These are phyloP conservation scores for Ballota nigra DNA, from an alignment of 257 asterid genomes.

Conservation along the genomic window DNA sequence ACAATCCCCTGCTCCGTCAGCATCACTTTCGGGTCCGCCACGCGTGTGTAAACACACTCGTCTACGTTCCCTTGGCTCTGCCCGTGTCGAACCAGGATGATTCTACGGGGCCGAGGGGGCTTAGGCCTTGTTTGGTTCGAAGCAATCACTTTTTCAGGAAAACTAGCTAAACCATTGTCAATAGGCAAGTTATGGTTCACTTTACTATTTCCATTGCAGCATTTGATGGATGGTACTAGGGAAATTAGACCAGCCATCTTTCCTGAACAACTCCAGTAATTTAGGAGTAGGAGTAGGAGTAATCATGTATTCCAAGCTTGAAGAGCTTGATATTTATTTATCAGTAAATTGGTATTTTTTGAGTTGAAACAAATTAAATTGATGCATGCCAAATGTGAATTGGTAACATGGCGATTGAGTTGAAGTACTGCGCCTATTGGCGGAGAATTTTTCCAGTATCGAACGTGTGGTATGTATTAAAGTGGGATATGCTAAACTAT, in stretches of 20 bases:
- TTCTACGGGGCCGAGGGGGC: slow-evolving; percentile 71
- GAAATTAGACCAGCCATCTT: slow-evolving; percentile 32
- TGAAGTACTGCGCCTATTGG: background rate
- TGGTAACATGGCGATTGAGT: background rate
- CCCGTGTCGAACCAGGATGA: slow-evolving; percentile 71
- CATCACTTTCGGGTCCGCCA: slow-evolving; percentile 68
- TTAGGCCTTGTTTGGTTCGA: slow-evolving; percentile 6
- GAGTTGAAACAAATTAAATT: background rate
- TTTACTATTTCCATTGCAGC: slow-evolving; percentile 25
- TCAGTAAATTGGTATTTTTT: background rate
- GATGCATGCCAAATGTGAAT: background rate
- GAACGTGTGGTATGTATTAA: background rate
- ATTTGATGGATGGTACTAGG: slow-evolving; percentile 25
- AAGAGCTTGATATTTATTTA: background rate
- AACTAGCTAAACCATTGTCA: slow-evolving; percentile 28
- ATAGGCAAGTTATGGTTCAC: background rate
- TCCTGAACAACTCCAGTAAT: background rate
- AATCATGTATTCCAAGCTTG: background rate
- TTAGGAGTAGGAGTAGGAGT: background rate
- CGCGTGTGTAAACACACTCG: slow-evolving; percentile 61
- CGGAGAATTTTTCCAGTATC: background rate
- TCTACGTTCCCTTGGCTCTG: slow-evolving; percentile 79
- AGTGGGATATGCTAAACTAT: background rate
- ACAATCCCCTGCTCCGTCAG: slow-evolving; percentile 45
- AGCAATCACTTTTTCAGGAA: slow-evolving; percentile 43